These are phyloP conservation scores for Calonectria multiphialidica DNA, from an alignment of 2,329 filamentous ascomycete genomes.

Conservation along the genomic window DNA sequence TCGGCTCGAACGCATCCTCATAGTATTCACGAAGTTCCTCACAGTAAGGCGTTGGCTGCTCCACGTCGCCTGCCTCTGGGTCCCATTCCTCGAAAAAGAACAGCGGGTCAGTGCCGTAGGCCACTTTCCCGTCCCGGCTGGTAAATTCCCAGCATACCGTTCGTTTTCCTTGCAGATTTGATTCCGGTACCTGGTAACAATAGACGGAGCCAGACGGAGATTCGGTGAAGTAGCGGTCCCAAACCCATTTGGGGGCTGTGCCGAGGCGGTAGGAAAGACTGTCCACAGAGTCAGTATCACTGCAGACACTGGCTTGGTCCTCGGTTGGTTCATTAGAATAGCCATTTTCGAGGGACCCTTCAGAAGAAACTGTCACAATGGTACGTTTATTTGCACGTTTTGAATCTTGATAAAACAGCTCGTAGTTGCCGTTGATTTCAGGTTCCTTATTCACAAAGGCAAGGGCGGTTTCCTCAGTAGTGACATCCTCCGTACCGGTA, in stretches of 20 bases:
- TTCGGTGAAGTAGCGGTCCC: not conserved
- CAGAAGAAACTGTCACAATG: not conserved
- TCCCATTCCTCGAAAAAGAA: not conserved
- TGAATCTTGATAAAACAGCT: not conserved
- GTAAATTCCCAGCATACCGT: not conserved
- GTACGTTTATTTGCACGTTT: no score
- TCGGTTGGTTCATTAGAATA: not conserved
- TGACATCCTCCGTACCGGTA: not conserved
- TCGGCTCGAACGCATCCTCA: not conserved
- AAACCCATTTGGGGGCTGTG: not conserved
- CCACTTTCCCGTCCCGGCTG: not conserved
- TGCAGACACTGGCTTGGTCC: not conserved
- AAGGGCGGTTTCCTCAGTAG: not conserved
- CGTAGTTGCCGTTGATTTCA: not conserved
- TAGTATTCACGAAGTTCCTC: not conserved
- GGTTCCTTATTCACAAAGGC: not conserved
- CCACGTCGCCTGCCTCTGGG: not conserved
- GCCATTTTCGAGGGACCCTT: not conserved
- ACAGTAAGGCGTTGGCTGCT: conserved; percentile 2
- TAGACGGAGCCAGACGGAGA: not conserved
- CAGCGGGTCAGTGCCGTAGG: not conserved
- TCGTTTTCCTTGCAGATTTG: not conserved
- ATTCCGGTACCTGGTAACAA: not conserved
- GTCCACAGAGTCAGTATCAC: not conserved
- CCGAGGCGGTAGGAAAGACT: not conserved